These are phyloP conservation scores for Croton setiger DNA, from an alignment of 441 rosid genomes.

Conservation along the genomic window DNA sequence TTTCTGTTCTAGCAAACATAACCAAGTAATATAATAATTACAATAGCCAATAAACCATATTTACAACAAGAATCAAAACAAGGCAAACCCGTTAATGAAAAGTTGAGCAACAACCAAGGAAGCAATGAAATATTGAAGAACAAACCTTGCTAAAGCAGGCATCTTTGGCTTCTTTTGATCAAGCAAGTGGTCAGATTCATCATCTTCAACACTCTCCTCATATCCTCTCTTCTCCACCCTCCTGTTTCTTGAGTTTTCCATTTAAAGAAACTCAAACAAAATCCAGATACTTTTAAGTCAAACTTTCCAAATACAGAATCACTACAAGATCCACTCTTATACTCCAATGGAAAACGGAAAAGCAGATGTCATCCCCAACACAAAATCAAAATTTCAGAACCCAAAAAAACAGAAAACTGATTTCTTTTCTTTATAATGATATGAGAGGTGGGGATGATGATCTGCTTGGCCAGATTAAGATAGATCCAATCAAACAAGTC, in stretches of 20 bases:
- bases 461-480: conserved; percentile 26
- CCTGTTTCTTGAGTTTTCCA: conserved; percentile 67
- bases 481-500: conserved; percentile 42
- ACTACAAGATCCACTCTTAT: conserved; percentile 8
- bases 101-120: background rate
- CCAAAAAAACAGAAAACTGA: conserved; percentile 19
- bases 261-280: conserved; percentile 30
- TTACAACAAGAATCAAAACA: background rate
- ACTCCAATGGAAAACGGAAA: conserved; percentile 36
- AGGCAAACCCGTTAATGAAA: background rate
- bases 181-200: conserved; percentile 35
- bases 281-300: background rate
- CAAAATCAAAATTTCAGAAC: conserved; percentile 16
- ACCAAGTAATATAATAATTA: background rate
- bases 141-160: conserved; percentile 89
- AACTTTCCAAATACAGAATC: conserved; percentile 13
- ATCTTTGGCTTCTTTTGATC: conserved; percentile 71
- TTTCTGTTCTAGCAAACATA: conserved; percentile 7
- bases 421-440: conserved; percentile 29
- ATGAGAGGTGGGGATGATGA: conserved; percentile 31
- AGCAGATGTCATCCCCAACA: background rate
- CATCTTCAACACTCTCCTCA: conserved; percentile 58
- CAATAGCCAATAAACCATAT: background rate
- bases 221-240: conserved; percentile 51
- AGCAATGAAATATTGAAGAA: conserved; percentile 13